Percentiles rank a stretch among this genome's conserved stretches.
Evolutionary conservation across 495 filamentous ascomycete species (phyloP).

Genomic region (Thermothielavioides terrestris): DNA sequence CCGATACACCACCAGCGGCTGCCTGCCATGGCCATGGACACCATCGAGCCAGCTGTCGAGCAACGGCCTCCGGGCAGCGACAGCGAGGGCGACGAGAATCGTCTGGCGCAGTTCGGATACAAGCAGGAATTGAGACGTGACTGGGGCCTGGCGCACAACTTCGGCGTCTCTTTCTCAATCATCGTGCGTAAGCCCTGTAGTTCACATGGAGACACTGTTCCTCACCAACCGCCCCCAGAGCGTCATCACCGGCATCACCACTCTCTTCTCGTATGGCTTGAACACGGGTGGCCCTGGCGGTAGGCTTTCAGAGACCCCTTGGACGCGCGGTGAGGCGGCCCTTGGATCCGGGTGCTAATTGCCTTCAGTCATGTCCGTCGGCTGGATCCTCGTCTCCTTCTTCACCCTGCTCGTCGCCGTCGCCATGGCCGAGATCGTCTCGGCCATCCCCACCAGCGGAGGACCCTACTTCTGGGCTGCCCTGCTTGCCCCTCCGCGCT

Average conservation of each 20-base stretch:
- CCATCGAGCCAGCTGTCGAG: slow-evolving; percentile 23
- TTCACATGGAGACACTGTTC: neutral
- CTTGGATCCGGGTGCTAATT: too few relatives aligned
- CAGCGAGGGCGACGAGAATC: slow-evolving; percentile 41
- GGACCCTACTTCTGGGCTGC: slow-evolving; percentile 63
- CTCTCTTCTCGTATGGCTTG: slow-evolving; percentile 48
- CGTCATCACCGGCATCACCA: slow-evolving; percentile 55
- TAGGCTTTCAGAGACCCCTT: slow-evolving; percentile 22
- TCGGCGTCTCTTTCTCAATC: slow-evolving; percentile 59
- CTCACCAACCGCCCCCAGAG: slow-evolving; percentile 39
- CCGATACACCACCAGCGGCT: too few relatives aligned
- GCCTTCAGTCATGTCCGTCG: slow-evolving; percentile 36
- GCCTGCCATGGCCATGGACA: too few relatives aligned
- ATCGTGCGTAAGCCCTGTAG: slow-evolving; percentile 38
- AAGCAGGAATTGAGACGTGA: slow-evolving; percentile 54
- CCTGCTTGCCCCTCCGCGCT: slow-evolving; percentile 46
- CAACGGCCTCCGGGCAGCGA: slow-evolving; percentile 19
- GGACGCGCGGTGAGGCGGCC: too few relatives aligned
- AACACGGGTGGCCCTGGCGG: slow-evolving; percentile 49
- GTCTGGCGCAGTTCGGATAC: slow-evolving; percentile 52
- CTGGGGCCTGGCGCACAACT: slow-evolving; percentile 55
- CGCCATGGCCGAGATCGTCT: slow-evolving; percentile 61
- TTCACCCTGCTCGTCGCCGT: slow-evolving; percentile 38
- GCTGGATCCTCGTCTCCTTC: slow-evolving; percentile 28
- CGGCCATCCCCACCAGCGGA: slow-evolving; percentile 54